These are phyloP conservation scores for Fraxinus xanthoxyloides DNA, from an alignment of 305 asterid genomes.

Conservation along the genomic window DNA sequence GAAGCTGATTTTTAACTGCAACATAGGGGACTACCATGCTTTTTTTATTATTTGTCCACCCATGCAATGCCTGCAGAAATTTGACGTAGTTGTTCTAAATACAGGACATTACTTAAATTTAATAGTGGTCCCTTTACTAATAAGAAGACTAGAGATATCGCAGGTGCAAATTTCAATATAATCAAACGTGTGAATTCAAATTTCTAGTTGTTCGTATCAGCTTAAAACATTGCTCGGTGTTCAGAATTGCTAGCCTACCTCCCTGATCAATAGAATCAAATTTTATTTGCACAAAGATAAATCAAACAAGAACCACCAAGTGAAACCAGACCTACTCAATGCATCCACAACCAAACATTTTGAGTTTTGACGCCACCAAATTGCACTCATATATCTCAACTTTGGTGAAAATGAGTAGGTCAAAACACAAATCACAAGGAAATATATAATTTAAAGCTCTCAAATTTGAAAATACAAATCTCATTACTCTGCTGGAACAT, in stretches of 20 bases:
- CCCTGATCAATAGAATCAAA: conserved; percentile 87
- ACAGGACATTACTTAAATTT: not conserved
- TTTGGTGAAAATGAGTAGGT: not conserved
- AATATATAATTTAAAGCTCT: no score
- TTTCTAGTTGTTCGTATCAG: conserved; percentile 64
- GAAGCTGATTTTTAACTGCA: no score
- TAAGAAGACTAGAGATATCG: conserved; percentile 49
- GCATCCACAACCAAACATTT: no score
- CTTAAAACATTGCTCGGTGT: conserved; percentile 60
- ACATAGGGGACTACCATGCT: no score
- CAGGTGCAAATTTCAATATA: conserved; percentile 62
- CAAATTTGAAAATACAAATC: no score
- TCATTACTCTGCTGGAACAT: not conserved
- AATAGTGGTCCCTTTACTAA: conserved; percentile 44
- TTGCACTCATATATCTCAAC: not conserved
- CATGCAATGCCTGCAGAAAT: not conserved
- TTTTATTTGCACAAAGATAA: conserved; percentile 62
- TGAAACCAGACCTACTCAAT: no score
- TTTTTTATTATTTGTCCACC: no score
- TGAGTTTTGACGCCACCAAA: not conserved
- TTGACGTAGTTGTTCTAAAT: not conserved
- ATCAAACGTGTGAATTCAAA: no score
- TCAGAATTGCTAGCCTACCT: conserved; percentile 93
- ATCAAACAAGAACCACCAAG: not conserved
- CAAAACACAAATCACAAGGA: not conserved